Evolutionary conservation across 768 basidiomycete species (phyloP), one percentile per base, ranked within the genome.

Genomic region (Guyanaporus albipodus): DNA sequence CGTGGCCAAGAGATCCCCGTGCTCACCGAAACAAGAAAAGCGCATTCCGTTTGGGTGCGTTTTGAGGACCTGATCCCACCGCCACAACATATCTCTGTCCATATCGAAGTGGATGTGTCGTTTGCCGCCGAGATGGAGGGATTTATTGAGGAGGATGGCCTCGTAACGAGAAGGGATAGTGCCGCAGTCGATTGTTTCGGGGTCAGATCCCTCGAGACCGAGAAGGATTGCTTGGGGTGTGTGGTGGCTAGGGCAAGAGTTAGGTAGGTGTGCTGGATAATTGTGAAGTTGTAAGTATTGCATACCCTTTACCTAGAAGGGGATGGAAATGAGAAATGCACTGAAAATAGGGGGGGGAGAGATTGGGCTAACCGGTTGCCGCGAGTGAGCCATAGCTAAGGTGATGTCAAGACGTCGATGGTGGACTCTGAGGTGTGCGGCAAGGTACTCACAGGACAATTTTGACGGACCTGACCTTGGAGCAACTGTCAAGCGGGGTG

Each of bases 1-100:
- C 11, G 91, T 93, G 1, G 94, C 94, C 47, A 98, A 71, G 49
- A 97, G 69, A 52, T 89, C 81, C 2, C 94, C 94, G n/a, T 85
- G 73, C 37, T 77, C 73, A 43, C 76, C 82, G 54, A 92, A 98
- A 27, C 80, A 87, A 28, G 84, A 84, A 64, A 97, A 97, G 8
- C 91, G 78, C 82, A 98, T 94, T 35, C 94, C 94, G 60, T 95
- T 95, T 0, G 91, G 85, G 61, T 91, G 88, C 0, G 88, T 89
- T 64, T 85, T 85, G 22, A 93, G 77, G n/a, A 92, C 85, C 42
- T 87, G 81, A 57, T 91, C 87, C 81, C 83, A 91, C 21, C 85
- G 74, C 91, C 91, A 95, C 19, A 92, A 70, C 90, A 98, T 91
- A 62, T 98, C 95, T 22, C 79, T 75, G 50, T 91, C 82, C 78